Conservation (phyloP, 495 filamentous ascomycete species). For the Aspergillus saccharolyticus region DNA sequence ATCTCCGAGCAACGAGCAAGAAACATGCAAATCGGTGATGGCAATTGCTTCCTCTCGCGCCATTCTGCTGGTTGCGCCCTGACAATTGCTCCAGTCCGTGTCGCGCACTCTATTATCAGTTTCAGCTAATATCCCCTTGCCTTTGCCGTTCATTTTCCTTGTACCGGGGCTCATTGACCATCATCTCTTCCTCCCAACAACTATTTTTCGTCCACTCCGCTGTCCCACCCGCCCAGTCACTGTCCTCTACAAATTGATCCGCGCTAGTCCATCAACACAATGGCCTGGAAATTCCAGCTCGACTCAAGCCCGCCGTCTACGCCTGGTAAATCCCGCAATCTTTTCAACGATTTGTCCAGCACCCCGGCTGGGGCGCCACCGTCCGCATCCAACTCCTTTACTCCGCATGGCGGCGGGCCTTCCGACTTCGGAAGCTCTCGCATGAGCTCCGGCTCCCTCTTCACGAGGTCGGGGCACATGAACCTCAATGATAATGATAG, state of each 20-base stretch:
- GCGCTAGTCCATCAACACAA: background rate
- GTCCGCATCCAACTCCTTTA: conserved; percentile 63
- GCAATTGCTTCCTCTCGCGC: background rate
- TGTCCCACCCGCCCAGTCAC: background rate
- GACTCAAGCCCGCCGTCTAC: conserved; percentile 38
- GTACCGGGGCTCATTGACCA: background rate
- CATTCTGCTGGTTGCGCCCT: background rate
- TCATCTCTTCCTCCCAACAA: background rate
- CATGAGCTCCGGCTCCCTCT: conserved; percentile 41
- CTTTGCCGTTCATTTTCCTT: no score
- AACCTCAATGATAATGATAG: conserved; percentile 41
- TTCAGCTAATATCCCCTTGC: no score
- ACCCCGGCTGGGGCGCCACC: conserved; percentile 75
- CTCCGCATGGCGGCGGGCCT: conserved; percentile 64
- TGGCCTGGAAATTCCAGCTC: conserved; percentile 31
- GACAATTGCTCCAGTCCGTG: background rate
- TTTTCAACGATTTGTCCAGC: conserved; percentile 58
- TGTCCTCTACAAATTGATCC: background rate
- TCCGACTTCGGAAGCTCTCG: conserved; percentile 64
- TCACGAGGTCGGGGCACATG: conserved; percentile 38
- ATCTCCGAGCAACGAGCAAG: background rate
- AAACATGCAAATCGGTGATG: background rate
- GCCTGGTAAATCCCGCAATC: conserved; percentile 38
- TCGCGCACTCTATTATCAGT: background rate
- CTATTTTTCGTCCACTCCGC: conserved; percentile 1